These are phyloP conservation scores for Daldinia sp. DNA, from an alignment of 2,329 filamentous ascomycete species.

Conservation along the genomic window DNA sequence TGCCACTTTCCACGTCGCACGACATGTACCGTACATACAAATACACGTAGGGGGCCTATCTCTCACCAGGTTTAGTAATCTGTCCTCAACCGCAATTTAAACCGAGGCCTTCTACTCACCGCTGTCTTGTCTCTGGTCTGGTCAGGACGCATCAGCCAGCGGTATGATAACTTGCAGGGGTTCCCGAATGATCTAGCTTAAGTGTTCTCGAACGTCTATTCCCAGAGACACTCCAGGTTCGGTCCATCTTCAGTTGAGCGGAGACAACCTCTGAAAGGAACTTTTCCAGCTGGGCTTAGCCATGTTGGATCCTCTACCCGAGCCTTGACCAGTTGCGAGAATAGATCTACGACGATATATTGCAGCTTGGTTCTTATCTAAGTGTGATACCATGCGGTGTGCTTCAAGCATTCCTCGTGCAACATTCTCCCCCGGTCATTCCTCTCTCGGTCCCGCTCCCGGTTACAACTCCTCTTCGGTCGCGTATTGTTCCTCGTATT, in stretches of 20 bases:
- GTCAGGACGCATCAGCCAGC: constrained; percentile 23
- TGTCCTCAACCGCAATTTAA: constrained; percentile 6
- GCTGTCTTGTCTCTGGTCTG: constrained; percentile 15
- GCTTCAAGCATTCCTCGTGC: constrained; percentile 21
- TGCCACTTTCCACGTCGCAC: constrained; percentile 20
- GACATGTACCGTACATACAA: constrained; percentile 23
- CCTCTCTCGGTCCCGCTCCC: constrained; percentile 8
- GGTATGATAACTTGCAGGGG: constrained; percentile 30
- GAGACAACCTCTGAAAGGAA: constrained; percentile 16
- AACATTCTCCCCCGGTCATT: neutral
- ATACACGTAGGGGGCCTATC: neutral
- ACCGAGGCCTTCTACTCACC: neutral
- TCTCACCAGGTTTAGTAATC: constrained; percentile 5
- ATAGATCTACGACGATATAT: constrained; percentile 18
- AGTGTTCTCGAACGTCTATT: constrained; percentile 22
- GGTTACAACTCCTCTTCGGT: neutral
- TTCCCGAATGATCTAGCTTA: constrained; percentile 15
- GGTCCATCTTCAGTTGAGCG: constrained; percentile 36
- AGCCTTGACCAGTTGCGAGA: constrained; percentile 8
- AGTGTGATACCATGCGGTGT: constrained; percentile 31
- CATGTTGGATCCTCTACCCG: neutral
- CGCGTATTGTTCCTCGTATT: constrained; percentile 16
- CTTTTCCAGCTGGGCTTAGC: constrained; percentile 26
- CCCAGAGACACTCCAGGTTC: constrained; percentile 22
- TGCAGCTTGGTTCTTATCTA: constrained; percentile 14